Base-by-base conservation (phyloP, 2,329 filamentous ascomycete genomes). In the Immersiporthe knoxdaviesiana region DNA sequence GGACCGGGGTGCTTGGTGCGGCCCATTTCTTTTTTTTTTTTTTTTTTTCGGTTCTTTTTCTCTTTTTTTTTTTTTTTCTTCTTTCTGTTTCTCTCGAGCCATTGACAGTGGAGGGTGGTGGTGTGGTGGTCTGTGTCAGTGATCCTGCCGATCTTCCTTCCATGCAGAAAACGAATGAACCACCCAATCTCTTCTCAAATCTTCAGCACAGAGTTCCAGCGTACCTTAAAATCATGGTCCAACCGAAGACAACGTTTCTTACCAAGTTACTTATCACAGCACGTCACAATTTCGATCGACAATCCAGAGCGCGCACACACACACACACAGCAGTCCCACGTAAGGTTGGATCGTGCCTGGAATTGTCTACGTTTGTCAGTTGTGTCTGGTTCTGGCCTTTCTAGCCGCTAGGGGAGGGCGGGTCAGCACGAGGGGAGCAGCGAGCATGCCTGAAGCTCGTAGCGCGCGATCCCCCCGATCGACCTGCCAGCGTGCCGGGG, bases 71-170 rank as follows among this genome's bases (percentile, higher is more conserved):
- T 6, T n/a, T 35, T 35, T 8, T 47, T 47, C 18, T 47, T 21
- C 5, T 16, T 41, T 47, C 41, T 21, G 16, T 8, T 24, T 1
- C 11, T 16, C 52, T 14, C 52, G 27, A 30, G 52, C 52, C 52
- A 56, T 18, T 18, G 4, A 56, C 2, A 27, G 52, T 30, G 24
- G 27, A 30, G 52, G 52, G 2, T 6, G 35, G 16, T 65, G 63
- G 59, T 62, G 11, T 62, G 11, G n/a, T 65, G 52, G 59, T 62
- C 59, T 44, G 59, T 62, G 35, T 44, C 59, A 62, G 44, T 16
- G 7, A 44, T 59, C 30, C 44, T 37, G 56, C 56, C 32, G 30
- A 35, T 59, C 18, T 59, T 32, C 21, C 54, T 59, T n/a, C 54
- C 30, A 14, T 54, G 24, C 3, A 54, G 24, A 14, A 44, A 44